Percentiles rank a stretch among this genome's conserved stretches.
Conservation (phyloP, 2,329 filamentous ascomycete species). For the Plenodomus tracheiphilus region DNA sequence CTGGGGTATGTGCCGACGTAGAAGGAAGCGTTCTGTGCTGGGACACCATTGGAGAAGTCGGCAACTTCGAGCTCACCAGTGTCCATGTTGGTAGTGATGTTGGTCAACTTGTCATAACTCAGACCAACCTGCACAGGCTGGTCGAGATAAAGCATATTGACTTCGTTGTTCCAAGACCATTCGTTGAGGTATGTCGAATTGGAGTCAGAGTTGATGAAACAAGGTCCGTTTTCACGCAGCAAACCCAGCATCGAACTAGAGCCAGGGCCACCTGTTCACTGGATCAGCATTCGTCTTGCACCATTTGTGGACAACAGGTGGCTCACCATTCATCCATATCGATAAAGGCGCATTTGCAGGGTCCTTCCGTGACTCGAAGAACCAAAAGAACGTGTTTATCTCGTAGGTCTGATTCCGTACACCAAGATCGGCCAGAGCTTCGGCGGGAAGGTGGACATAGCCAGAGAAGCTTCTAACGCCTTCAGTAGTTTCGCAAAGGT, state of each 20-base stretch:
- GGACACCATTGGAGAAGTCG: slow-evolving; percentile 39
- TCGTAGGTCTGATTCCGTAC: slow-evolving; percentile 43
- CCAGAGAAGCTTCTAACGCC: slow-evolving; percentile 62
- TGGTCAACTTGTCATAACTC: slow-evolving; percentile 42
- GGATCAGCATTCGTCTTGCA: background rate
- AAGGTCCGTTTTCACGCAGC: slow-evolving; percentile 56
- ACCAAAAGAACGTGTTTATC: slow-evolving; percentile 67
- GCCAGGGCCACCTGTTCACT: slow-evolving; percentile 55
- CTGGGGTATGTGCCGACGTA: slow-evolving; percentile 58
- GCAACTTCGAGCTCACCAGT: slow-evolving; percentile 23
- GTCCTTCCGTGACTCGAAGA: slow-evolving; percentile 63
- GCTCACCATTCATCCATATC: slow-evolving; percentile 59
- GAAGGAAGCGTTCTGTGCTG: slow-evolving; percentile 57
- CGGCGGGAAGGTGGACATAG: slow-evolving; percentile 61
- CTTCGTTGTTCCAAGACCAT: slow-evolving; percentile 65
- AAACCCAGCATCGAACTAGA: slow-evolving; percentile 46
- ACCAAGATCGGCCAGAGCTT: slow-evolving; percentile 43
- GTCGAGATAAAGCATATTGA: slow-evolving; percentile 64
- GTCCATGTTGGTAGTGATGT: slow-evolving; percentile 42
- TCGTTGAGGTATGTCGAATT: slow-evolving; percentile 58
- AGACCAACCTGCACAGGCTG: slow-evolving; percentile 63
- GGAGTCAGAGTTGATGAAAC: slow-evolving; percentile 56
- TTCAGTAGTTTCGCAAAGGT: slow-evolving; percentile 61
- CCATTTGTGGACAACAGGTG: background rate
- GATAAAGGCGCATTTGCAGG: slow-evolving; percentile 59